phyloP scores from a whole-genome alignment of 768 basidiomycete genomes.

The Mrakia blollopis region DNA sequence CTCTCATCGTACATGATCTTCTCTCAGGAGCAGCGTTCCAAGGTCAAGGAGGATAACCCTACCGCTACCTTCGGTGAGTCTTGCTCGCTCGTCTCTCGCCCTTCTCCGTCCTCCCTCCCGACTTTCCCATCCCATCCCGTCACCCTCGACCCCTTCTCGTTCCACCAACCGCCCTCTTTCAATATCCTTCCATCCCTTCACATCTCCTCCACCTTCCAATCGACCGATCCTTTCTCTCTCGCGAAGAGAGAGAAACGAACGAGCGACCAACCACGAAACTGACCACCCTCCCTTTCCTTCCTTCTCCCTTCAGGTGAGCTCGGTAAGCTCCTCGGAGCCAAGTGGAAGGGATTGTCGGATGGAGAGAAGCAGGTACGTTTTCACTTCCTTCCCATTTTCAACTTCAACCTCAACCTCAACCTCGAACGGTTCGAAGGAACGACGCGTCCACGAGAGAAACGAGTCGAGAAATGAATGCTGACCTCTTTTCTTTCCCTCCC shows the following conservation, averaged over 20 bases:
- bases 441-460: no score
- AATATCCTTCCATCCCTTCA: not conserved
- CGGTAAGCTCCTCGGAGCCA: constrained; percentile 88
- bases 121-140: not conserved
- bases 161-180: not conserved
- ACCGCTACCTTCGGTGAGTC: constrained; percentile 80
- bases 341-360: constrained; percentile 93
- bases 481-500: not conserved
- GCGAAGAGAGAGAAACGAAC: no score
- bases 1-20: constrained; percentile 99
- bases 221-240: not conserved
- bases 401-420: not conserved
- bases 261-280: not conserved
- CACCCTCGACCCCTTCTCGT: constrained; percentile 27
- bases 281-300: not conserved
- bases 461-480: not conserved
- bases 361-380: constrained; percentile 57
- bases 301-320: constrained; percentile 61
- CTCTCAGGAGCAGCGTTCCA: constrained; percentile 89
- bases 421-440: no score
- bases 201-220: not conserved
- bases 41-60: constrained; percentile 93
- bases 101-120: constrained; percentile 16
- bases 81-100: not conserved
- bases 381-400: not conserved